phyloP scores from a whole-genome alignment of 176 grass and related monocot species.

The Thinopyrum elongatum region DNA sequence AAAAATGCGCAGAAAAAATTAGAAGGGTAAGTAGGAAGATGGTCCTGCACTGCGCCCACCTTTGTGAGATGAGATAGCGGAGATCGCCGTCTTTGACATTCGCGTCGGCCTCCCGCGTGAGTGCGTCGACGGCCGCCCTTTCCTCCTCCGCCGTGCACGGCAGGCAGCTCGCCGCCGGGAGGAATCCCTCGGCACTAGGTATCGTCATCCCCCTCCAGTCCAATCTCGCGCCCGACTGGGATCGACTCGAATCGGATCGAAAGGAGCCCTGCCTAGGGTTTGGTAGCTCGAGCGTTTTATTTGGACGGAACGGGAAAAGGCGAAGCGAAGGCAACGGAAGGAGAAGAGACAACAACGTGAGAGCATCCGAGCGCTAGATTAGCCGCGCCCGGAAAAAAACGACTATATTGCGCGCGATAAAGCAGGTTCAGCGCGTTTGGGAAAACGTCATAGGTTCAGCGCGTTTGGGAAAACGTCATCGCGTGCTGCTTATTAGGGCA shows the following conservation, averaged over 20 bases:
- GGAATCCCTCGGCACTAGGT: conserved; percentile 68
- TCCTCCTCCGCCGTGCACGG: conserved; percentile 83
- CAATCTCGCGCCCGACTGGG: neutral
- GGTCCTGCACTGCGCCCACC: conserved; percentile 28
- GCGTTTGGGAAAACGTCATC: too few relatives aligned
- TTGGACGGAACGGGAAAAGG: neutral
- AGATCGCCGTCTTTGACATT: conserved; percentile 94
- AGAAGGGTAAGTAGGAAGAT: neutral
- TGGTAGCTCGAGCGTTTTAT: conserved; percentile 28
- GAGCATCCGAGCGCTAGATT: too few relatives aligned
- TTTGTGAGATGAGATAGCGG: conserved; percentile 67
- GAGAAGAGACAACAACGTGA: too few relatives aligned
- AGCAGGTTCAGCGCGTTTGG: too few relatives aligned
- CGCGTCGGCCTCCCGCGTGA: conserved; percentile 53
- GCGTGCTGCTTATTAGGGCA: too few relatives aligned
- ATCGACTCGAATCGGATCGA: neutral
- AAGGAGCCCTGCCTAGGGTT: conserved; percentile 36
- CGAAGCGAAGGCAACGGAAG: neutral
- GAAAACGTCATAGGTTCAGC: too few relatives aligned
- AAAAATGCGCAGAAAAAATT: neutral
- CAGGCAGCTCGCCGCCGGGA: conserved; percentile 62
- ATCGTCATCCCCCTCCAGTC: conserved; percentile 67
- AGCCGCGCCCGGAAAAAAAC: too few relatives aligned
- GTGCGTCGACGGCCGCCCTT: conserved; percentile 40
- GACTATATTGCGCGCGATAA: too few relatives aligned